Percentiles rank a stretch among this genome's conserved stretches.
These are phyloP conservation scores for Yamadazyma sp. DNA, from an alignment of 1,139 yeast genomes.

Conservation along the genomic window DNA sequence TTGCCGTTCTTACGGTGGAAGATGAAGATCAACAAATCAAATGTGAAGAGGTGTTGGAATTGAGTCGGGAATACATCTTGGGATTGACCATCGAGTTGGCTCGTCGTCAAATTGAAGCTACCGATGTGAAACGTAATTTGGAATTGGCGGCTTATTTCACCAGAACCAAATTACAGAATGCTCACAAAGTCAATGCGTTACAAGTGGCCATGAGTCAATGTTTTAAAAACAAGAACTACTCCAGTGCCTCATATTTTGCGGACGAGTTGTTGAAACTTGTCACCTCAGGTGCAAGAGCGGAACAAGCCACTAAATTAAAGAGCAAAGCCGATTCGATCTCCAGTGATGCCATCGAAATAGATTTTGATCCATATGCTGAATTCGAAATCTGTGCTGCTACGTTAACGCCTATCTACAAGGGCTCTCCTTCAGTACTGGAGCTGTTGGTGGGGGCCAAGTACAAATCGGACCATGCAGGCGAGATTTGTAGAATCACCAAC, in stretches of 20 bases:
- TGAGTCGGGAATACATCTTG: constrained; percentile 86
- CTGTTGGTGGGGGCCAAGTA: constrained; percentile 93
- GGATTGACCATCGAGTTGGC: constrained; percentile 88
- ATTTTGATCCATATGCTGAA: constrained; percentile 89
- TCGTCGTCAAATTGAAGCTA: constrained; percentile 75
- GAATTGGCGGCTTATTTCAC: constrained; percentile 97
- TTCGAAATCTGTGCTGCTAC: constrained; percentile 89
- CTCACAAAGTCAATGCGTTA: constrained; percentile 83
- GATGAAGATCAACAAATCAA: constrained; percentile 74
- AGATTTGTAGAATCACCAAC: constrained; percentile 70
- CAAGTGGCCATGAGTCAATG: constrained; percentile 95
- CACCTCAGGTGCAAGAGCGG: constrained; percentile 77
- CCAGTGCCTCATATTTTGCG: constrained; percentile 90
- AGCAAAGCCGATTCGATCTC: constrained; percentile 77
- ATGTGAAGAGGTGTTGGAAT: constrained; percentile 67
- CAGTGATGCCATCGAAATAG: constrained; percentile 83
- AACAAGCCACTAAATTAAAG: constrained; percentile 83
- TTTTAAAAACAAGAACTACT: constrained; percentile 82
- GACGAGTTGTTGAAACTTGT: constrained; percentile 71
- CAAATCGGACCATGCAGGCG: constrained; percentile 74
- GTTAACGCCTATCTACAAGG: constrained; percentile 84
- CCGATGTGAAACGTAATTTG: constrained; percentile 77
- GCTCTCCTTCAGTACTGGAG: constrained; percentile 67
- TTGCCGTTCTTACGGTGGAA: constrained; percentile 70
- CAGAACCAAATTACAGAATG: constrained; percentile 74